Base-by-base conservation (phyloP, 1,139 yeast species). In the Geotrichum restrictum region DNA sequence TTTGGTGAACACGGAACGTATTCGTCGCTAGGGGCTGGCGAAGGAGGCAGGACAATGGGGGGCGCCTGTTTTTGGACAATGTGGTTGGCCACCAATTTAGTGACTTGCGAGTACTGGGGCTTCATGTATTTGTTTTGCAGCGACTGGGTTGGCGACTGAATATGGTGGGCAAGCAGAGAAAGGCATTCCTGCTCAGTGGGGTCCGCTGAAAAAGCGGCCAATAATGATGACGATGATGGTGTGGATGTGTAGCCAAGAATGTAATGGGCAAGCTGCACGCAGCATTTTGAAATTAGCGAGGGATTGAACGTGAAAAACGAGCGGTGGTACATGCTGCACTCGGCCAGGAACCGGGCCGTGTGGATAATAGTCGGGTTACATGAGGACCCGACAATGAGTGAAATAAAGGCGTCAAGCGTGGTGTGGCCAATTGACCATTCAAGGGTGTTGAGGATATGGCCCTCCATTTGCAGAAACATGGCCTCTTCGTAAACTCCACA, bases 381-480 rank as follows among this genome's bases (percentile, higher is more conserved):
- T 29, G 57, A 58, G 40, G 59, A 61, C 38, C 58, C 67, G 27
- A 59, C 57, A 53, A 66, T 57, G 47, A 62, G 57, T 40, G 66
- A 65, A 52, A 68, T 62, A 62, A 66, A 63, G 46, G 70, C 62
- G 57, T 73, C 76, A 21, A 67, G 63, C 10, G 76, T 72, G 24
- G 86, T 82, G 57, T 80, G 84, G 45, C 83, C 80, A 51, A 88
- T 70, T n/a, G 80, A 74, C 98, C 98, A 93, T 56, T 87, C 86
- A 51, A 93, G 73, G 1, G 98, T 91, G 55, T 83, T 76, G 53
- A 93, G 74, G 41, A 93, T 85, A 69, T 93, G 98, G 72, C 83
- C 82, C 72, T 93, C 98, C 98, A 93, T 93, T 70, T 91, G 97
- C 42, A 86, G 79, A 71, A 93, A 91, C 95, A 91, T 88, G 58